Conservation (phyloP, 129 eudicot genomes). For the Erigeron canadensis region DNA sequence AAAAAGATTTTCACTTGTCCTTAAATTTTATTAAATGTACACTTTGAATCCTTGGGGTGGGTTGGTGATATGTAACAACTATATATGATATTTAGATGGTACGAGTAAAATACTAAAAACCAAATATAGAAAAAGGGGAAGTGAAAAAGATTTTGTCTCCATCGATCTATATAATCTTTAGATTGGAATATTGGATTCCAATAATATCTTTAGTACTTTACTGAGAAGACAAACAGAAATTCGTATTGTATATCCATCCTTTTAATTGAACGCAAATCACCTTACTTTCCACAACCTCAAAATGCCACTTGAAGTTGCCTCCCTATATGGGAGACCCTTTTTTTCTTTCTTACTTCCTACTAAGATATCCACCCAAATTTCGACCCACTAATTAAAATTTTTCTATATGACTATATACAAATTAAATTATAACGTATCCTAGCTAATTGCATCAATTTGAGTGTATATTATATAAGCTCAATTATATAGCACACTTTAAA, state of each 20-base stretch:
- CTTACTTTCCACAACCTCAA: slow-evolving; percentile 15
- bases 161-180: neutral
- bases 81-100: too few species aligned
- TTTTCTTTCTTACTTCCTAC: slow-evolving; percentile 10
- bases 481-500: too few species aligned
- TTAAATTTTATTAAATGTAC: too few species aligned
- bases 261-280: slow-evolving; percentile 1
- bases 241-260: slow-evolving; percentile 6
- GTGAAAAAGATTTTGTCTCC: neutral
- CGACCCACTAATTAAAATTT: slow-evolving; percentile 14
- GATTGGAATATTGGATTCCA: too few species aligned
- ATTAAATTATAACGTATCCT: too few species aligned
- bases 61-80: too few species aligned
- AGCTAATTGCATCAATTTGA: too few species aligned
- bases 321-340: slow-evolving; percentile 13
- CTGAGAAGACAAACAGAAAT: neutral
- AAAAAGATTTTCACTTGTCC: too few species aligned
- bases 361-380: slow-evolving; percentile 34
- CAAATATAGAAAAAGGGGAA: neutral
- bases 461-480: too few species aligned
- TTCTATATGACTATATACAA: too few species aligned
- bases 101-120: too few species aligned
- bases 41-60: too few species aligned
- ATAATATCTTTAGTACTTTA: neutral
- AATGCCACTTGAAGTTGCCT: slow-evolving; percentile 37